Evolutionary conservation across 371 early-diverging fungal genomes (phyloP), one percentile per base, ranked within the genome.

Genomic region (Circinella minor): DNA sequence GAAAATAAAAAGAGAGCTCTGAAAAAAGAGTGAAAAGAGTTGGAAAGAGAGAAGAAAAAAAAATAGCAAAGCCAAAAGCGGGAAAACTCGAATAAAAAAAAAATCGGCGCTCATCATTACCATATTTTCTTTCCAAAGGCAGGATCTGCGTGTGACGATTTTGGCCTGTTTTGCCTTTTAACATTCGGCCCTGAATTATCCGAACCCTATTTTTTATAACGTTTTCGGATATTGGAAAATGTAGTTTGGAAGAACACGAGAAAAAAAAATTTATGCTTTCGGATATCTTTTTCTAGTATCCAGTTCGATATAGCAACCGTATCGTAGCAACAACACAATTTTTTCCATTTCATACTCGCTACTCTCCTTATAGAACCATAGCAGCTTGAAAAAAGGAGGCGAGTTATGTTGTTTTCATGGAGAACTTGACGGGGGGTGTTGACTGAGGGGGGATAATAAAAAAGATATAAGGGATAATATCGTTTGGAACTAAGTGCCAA

Each of bases 101-200:
- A 51, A n/a, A 13, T 51, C 51, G 57, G 57, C 57, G 57, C 57
- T 57, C 18, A 57, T 57, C 57, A 9, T 57, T 18, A 10, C n/a
- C 11, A 57, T 34, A 14, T 34, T 10, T 34, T 10, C 18, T 17
- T 57, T 57, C n/a, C 10, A 11, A 27, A 18, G 57, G 27, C 18
- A 57, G 57, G 57, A 57, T 57, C 57, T 57, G 34, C 57, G 57
- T 57, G 57, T 34, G 34, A 34, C 57, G 34, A 18, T 27, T 27
- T 27, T 18, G 57, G 34, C 27, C 7, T n/a, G 2, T 27, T 27
- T 27, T 27, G 27, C 27, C 27, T 27, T 27, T 27, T 27, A 27
- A 27, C 15, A 14, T 57, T 57, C 57, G 57, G 57, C 57, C 57
- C 57, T 34, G 27, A 57, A 27, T 57, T 57, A 57, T 57, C 57